Evolutionary conservation across 192 early-diverging fungal species (phyloP), one percentile per base, ranked within the genome.

Genomic region (Entrophospora sp.): DNA sequence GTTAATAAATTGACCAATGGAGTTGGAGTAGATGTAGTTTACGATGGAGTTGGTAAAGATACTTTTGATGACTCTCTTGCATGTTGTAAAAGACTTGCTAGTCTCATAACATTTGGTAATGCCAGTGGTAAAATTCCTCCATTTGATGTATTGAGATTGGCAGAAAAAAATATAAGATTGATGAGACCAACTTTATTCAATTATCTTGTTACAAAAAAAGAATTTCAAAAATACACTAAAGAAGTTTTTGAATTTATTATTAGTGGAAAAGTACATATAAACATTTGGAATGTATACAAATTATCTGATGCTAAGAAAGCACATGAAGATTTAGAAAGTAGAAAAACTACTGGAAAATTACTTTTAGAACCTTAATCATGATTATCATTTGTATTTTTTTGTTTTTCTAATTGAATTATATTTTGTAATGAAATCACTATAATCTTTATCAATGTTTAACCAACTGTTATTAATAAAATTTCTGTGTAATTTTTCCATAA

Each of bases 31-130:
- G 81, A 92, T 40, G 91, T 79, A 20, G 90, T 91, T 28, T 91
- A 81, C 64, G 95, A 97, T 66, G 89, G 93, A 32, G 88, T 97
- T n/a, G 95, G 95, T n/a, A 88, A 87, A 66, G 70, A 83, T 3
- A 95, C 94, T 0, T 97, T 91, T 71, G 85, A 88, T 42, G 78
- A 75, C 4, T 87, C 86, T 14, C 70, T 95, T 8, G 72, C 79
- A 13, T 85, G 78, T 22, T 61, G 87, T 43, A 75, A 85, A 12
- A 77, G 81, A 28, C 71, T 86, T 14, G 93, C 92, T 18, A 77
- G 75, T 32, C 66, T 96, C 66, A 78, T 94, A 46, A 88, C 85
- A 3, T 97, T 92, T 82, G 95, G 95, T 31, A 93, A 93, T 69
- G 86, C 91, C 4, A 90, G 89, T 35, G 94, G 95, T 1, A 78